Percentiles rank a stretch among this genome's conserved stretches.
Conservation (phyloP, 2,329 filamentous ascomycete species). For the Cladophialophora chaetospira region DNA sequence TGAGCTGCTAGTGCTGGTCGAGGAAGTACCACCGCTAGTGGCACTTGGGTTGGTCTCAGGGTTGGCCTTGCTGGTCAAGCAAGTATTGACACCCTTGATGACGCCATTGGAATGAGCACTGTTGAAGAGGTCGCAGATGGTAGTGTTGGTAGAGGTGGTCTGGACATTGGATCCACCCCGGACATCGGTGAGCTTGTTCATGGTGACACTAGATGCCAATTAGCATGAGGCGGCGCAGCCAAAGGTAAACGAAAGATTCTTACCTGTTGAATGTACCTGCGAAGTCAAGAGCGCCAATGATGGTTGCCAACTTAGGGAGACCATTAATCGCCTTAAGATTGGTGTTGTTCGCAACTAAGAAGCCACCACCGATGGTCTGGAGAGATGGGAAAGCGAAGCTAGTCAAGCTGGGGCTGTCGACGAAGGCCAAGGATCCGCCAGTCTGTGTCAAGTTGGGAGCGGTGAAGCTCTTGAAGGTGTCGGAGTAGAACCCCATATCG, state of each 20-base stretch:
- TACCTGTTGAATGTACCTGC: constrained; percentile 69
- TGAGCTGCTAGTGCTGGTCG: constrained; percentile 24
- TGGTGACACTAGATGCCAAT: constrained; percentile 59
- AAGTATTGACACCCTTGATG: constrained; percentile 53
- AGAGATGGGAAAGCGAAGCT: constrained; percentile 78
- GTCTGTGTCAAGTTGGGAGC: constrained; percentile 51
- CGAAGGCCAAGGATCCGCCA: constrained; percentile 57
- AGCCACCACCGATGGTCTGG: constrained; percentile 70
- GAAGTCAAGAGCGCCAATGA: constrained; percentile 81
- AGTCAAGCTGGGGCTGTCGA: constrained; percentile 57
- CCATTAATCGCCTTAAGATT: constrained; percentile 64
- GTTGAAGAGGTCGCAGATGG: constrained; percentile 60
- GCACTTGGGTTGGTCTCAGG: constrained; percentile 33
- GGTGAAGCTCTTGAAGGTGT: constrained; percentile 53
- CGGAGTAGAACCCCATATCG: constrained; percentile 81
- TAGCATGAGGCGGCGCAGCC: background rate
- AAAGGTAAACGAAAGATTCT: constrained; percentile 32
- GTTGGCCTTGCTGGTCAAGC: constrained; percentile 42
- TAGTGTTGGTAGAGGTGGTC: constrained; percentile 59
- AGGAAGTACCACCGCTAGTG: constrained; percentile 18
- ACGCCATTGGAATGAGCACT: constrained; percentile 44
- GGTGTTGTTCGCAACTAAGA: constrained; percentile 91
- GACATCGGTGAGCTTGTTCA: constrained; percentile 69
- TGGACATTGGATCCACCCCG: constrained; percentile 71
- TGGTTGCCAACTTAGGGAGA: constrained; percentile 67